phyloP scores from a whole-genome alignment of 352 stramenopile genomes.

The Globisporangium viniferum region DNA sequence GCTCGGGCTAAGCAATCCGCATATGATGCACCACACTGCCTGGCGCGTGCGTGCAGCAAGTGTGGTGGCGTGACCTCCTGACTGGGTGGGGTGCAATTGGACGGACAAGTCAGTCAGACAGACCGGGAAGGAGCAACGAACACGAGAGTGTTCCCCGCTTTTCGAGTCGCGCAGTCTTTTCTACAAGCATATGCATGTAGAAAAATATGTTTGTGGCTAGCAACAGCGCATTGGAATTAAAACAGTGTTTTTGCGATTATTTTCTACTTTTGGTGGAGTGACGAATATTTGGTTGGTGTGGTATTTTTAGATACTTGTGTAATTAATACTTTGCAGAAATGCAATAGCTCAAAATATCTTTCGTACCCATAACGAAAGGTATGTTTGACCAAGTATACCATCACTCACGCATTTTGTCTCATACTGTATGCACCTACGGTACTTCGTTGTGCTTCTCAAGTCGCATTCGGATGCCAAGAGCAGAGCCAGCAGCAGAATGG shows the following conservation, averaged over 20 bases:
- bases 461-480: too few relatives aligned
- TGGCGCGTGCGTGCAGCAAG: background rate
- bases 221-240: background rate
- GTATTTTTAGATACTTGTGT: too few relatives aligned
- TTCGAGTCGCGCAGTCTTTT: background rate
- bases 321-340: too few relatives aligned
- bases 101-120: constrained; percentile 1
- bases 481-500: constrained; percentile 27
- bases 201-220: background rate
- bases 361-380: too few relatives aligned
- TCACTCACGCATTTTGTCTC: background rate
- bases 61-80: background rate
- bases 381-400: too few relatives aligned
- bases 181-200: background rate
- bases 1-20: background rate
- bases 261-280: background rate
- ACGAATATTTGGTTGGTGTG: too few relatives aligned
- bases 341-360: too few relatives aligned
- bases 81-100: background rate
- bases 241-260: background rate
- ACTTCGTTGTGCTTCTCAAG: constrained; percentile 2
- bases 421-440: constrained; percentile 1
- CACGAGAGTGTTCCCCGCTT: constrained; percentile 1
- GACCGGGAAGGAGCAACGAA: constrained; percentile 3
- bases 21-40: background rate